These are phyloP conservation scores for Rutidosis leptorrhynchoides DNA, from an alignment of 129 eudicot genomes.

Conservation along the genomic window DNA sequence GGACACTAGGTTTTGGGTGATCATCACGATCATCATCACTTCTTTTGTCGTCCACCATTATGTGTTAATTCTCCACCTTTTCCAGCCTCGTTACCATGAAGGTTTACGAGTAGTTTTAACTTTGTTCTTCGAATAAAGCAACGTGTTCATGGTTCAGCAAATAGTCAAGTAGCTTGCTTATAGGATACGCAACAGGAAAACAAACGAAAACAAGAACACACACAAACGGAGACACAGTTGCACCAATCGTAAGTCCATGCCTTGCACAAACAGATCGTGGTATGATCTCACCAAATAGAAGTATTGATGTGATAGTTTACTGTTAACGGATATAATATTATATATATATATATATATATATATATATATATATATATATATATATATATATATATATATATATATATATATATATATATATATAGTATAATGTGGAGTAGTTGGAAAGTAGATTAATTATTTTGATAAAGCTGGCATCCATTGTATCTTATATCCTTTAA, in stretches of 20 bases:
- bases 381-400: too few relatives aligned
- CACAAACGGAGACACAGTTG: conserved; percentile 72
- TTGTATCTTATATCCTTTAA: too few relatives aligned
- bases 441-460: too few relatives aligned
- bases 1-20: too few relatives aligned
- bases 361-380: too few relatives aligned
- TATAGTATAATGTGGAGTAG: too few relatives aligned
- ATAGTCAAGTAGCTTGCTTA: conserved; percentile 81
- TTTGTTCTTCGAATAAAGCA: conserved; percentile 93
- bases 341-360: too few relatives aligned
- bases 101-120: conserved; percentile 77
- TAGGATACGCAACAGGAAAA: conserved; percentile 92
- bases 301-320: conserved; percentile 85
- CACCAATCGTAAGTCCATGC: conserved; percentile 88
- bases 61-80: conserved; percentile 98
- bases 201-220: conserved; percentile 85
- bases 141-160: conserved; percentile 69
- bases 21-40: too few relatives aligned
- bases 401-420: too few relatives aligned
- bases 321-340: too few relatives aligned
- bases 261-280: conserved; percentile 93
- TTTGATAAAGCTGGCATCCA: too few relatives aligned
- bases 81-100: conserved; percentile 59
- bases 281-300: conserved; percentile 95
- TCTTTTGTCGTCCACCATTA: conserved; percentile 94